Percentiles rank a stretch among this genome's conserved stretches.
phyloP scores from a whole-genome alignment of 192 early-diverging fungal species.

The Diversispora eburnea region DNA sequence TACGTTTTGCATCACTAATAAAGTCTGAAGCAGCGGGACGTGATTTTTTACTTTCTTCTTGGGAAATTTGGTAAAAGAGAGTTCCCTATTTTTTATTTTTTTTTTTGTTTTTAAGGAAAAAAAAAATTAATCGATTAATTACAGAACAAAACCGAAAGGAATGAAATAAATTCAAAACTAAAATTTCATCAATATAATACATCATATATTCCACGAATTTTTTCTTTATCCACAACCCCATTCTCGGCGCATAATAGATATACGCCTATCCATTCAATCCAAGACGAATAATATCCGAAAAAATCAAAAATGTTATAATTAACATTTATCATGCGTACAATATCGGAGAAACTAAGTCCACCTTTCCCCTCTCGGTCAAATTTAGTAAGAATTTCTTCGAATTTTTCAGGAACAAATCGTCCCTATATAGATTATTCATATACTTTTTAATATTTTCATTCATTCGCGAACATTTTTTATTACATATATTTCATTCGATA shows the following conservation, averaged over 20 bases:
- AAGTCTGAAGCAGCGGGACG: no score
- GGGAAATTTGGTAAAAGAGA: no score
- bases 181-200: background rate
- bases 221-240: background rate
- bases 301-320: conserved; percentile 36
- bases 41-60: no score
- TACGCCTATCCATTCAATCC: conserved; percentile 16
- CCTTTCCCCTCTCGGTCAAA: conserved; percentile 38
- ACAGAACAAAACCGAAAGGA: no score
- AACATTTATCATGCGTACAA: conserved; percentile 27
- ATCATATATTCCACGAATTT: background rate
- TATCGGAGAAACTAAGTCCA: conserved; percentile 32
- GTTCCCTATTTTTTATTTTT: no score
- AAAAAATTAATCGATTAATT: no score
- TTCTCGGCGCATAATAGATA: conserved; percentile 8
- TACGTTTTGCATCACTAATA: no score
- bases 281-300: conserved; percentile 19
- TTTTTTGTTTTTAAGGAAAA: no score
- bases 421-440: conserved; percentile 29
- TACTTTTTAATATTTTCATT: background rate
- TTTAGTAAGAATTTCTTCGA: conserved; percentile 51
- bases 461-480: background rate
- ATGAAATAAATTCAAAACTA: no score
- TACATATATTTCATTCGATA: background rate
- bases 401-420: conserved; percentile 50